These are phyloP conservation scores for Cicer pinnatifidum DNA, from an alignment of 306 rosid species.

Conservation along the genomic window DNA sequence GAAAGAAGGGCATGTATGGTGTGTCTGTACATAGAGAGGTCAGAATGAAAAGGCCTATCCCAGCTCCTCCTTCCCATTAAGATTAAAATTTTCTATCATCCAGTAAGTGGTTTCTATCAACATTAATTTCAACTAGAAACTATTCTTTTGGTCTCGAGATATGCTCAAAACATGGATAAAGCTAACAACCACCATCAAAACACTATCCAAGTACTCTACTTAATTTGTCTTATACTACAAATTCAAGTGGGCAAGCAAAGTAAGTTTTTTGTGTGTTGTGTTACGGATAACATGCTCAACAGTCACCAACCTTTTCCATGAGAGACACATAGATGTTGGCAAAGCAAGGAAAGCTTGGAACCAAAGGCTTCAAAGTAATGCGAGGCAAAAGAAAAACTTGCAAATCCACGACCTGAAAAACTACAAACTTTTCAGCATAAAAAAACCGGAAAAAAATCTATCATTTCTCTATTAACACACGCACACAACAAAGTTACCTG, in stretches of 20 bases:
- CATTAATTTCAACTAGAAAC: slow-evolving; percentile 29
- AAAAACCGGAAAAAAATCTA: not conserved
- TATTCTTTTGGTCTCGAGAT: slow-evolving; percentile 1
- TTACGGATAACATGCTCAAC: slow-evolving; percentile 6
- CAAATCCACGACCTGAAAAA: slow-evolving; percentile 75
- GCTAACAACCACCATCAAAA: slow-evolving; percentile 7
- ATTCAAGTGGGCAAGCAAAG: slow-evolving; percentile 2
- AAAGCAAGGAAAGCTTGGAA: slow-evolving; percentile 97
- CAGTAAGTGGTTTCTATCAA: slow-evolving; percentile 26
- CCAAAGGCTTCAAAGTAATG: slow-evolving; percentile 89
- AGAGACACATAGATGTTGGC: slow-evolving; percentile 79
- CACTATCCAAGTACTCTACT: slow-evolving; percentile 17
- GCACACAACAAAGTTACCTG: slow-evolving; percentile 56
- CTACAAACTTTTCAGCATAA: slow-evolving; percentile 27
- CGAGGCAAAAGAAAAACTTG: slow-evolving; percentile 84
- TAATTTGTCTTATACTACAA: not conserved
- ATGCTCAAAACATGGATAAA: slow-evolving; percentile 30
- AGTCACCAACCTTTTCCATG: slow-evolving; percentile 87
- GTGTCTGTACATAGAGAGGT: slow-evolving; percentile 12
- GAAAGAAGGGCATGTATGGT: not conserved
- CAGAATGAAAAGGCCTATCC: slow-evolving; percentile 14
- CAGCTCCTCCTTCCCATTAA: slow-evolving; percentile 27
- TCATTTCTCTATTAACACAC: slow-evolving; percentile 6
- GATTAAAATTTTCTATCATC: slow-evolving; percentile 28
- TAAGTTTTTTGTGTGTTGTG: not conserved